Percentiles rank a stretch among this genome's conserved stretches.
Conservation (phyloP, 495 filamentous ascomycete genomes). For the Penicillium simplicissimum region DNA sequence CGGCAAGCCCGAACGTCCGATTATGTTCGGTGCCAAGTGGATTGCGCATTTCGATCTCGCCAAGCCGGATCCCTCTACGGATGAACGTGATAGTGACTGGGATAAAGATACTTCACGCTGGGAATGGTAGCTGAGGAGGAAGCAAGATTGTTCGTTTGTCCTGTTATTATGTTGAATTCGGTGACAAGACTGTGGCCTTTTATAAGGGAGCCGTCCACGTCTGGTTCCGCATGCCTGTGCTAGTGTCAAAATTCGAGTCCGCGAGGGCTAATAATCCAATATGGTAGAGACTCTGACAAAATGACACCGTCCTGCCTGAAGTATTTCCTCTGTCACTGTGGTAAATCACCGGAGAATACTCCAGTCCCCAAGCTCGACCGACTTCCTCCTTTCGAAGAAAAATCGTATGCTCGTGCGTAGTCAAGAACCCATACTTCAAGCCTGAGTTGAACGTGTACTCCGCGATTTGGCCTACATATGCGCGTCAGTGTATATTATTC, state of each 20-base stretch:
- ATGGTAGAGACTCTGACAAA: conserved; percentile 7
- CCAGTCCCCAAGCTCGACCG: background rate
- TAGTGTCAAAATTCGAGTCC: conserved; percentile 1
- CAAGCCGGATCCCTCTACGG: background rate
- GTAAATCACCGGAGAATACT: conserved; percentile 7
- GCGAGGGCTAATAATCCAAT: background rate
- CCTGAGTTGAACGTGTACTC: background rate
- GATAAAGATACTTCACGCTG: conserved; percentile 1
- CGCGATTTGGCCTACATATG: conserved; percentile 7
- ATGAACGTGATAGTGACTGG: conserved; percentile 1
- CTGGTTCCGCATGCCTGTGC: background rate
- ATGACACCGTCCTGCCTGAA: background rate
- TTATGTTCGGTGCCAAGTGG: background rate
- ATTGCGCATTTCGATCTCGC: conserved; percentile 2
- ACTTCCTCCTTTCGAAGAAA: conserved; percentile 7
- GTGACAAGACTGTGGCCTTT: background rate
- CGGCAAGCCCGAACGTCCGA: background rate
- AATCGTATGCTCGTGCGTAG: background rate
- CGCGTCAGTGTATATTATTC: background rate
- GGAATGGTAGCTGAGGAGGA: background rate
- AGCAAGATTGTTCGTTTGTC: background rate
- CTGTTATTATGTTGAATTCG: background rate
- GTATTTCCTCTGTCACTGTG: background rate
- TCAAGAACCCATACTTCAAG: conserved; percentile 7
- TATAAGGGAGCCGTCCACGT: conserved; percentile 1